Percentiles rank a stretch among this genome's conserved stretches.
Conservation (phyloP, 2,329 filamentous ascomycete genomes). For the Teratosphaeria epicoccoides region DNA sequence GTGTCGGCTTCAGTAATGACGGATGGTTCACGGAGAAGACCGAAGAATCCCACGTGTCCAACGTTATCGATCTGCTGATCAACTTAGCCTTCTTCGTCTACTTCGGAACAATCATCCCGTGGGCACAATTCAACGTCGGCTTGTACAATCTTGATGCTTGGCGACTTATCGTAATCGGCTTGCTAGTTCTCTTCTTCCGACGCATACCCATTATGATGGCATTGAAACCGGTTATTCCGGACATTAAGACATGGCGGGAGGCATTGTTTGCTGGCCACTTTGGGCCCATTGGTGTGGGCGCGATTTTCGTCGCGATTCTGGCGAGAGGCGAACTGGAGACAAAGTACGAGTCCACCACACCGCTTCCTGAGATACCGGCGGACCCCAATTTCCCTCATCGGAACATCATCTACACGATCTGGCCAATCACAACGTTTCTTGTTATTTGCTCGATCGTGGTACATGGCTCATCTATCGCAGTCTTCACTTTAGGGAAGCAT, state of each 20-base stretch:
- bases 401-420: slow-evolving; percentile 72
- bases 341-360: slow-evolving; percentile 53
- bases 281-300: slow-evolving; percentile 91
- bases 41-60: slow-evolving; percentile 95
- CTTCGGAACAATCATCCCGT: slow-evolving; percentile 92
- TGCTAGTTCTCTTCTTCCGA: slow-evolving; percentile 90
- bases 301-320: slow-evolving; percentile 88
- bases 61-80: slow-evolving; percentile 94
- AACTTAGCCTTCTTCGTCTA: slow-evolving; percentile 98
- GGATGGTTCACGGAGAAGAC: slow-evolving; percentile 98
- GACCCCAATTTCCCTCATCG: slow-evolving; percentile 48
- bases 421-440: slow-evolving; percentile 90
- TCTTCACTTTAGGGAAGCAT: slow-evolving; percentile 93
- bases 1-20: slow-evolving; percentile 98
- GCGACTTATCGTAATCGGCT: slow-evolving; percentile 84
- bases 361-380: slow-evolving; percentile 52
- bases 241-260: slow-evolving; percentile 96
- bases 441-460: slow-evolving; percentile 91
- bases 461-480: slow-evolving; percentile 94
- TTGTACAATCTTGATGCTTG: slow-evolving; percentile 68
- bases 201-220: slow-evolving; percentile 90
- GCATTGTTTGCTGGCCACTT: slow-evolving; percentile 95
- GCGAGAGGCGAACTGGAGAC: slow-evolving; percentile 84
- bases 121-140: slow-evolving; percentile 75
- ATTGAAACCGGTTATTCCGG: slow-evolving; percentile 85